Evolutionary conservation across 2,329 filamentous ascomycete genomes (phyloP), one percentile per base, ranked within the genome.

Genomic region (Cercospora sp.): DNA sequence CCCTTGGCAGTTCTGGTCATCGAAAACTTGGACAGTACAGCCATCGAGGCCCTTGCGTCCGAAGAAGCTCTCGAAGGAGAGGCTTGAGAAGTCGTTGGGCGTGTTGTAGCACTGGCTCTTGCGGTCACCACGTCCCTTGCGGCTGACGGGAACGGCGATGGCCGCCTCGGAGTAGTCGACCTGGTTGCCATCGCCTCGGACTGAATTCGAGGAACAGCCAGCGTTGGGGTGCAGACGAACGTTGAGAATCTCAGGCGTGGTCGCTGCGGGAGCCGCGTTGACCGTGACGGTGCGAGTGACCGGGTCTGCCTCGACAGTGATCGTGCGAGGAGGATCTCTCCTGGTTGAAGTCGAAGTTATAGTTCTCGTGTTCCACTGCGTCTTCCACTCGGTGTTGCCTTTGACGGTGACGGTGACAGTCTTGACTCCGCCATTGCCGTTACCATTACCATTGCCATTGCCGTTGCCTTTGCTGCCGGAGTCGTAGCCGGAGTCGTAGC

Each of bases 51-150:
- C 61, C 43, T 60, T 49, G 34, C 32, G 24, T 21, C 61, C 61
- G 40, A 64, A 63, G 45, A 67, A 59, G n/a, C 24, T 60, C 61
- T 67, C 40, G 61, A 67, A 64, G 21, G 66, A 67, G 21, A 58
- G 43, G 24, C 66, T 67, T 26, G 21, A 32, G 28, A 67, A 63
- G 8, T 64, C 66, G 16, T 64, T 58, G 26, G 61, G 53, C 8
- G 57, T 34, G 40, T 67, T 59, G 28, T 59, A 55, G 55, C 66
- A 67, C 10, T 53, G n/a, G 61, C 37, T 63, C 24, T 55, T 26
- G 8, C 34, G 28, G 30, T 37, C 43, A 26, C 60, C 60, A 51
- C 40, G 40, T 2, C 60, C 60, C 37, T n/a, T 62, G 40, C 43
- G 60, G 51, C 21, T 28, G 4, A 21, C 21, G 0, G 60, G 60